Conservation (phyloP, 257 asterid genomes). For the Linderniella brevidens region DNA sequence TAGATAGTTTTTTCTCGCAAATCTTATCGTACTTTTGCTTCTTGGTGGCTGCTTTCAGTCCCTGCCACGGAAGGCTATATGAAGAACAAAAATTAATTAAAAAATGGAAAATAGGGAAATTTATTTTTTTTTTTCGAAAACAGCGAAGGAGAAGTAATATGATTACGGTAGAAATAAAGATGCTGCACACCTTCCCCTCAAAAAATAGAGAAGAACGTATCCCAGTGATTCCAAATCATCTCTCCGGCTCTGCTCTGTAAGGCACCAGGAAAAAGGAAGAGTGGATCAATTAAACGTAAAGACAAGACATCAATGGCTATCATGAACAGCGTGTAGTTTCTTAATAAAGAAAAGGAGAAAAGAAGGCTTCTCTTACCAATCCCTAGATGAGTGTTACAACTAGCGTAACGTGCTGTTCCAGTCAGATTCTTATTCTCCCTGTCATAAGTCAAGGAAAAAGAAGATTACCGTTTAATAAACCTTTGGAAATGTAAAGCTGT, state of each 20-base stretch:
- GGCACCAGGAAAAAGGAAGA: neutral
- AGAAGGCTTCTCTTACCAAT: conserved; percentile 36
- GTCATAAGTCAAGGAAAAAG: conserved; percentile 13
- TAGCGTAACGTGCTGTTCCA: conserved; percentile 97
- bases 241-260: conserved; percentile 85
- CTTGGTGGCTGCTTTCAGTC: conserved; percentile 91
- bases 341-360: conserved; percentile 5
- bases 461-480: conserved; percentile 8
- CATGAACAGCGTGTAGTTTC: conserved; percentile 4
- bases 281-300: conserved; percentile 6
- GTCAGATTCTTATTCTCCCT: conserved; percentile 94
- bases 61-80: conserved; percentile 97
- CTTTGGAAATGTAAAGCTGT: neutral
- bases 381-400: conserved; percentile 97
- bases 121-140: neutral
- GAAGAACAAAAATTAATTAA: conserved; percentile 19
- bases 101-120: conserved; percentile 3
- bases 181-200: conserved; percentile 73
- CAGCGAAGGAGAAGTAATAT: neutral
- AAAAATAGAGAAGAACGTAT: conserved; percentile 79
- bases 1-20: conserved; percentile 80
- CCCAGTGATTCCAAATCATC: conserved; percentile 97
- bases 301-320: conserved; percentile 4
- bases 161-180: conserved; percentile 6
- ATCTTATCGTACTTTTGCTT: conserved; percentile 96